phyloP scores from a whole-genome alignment of 257 asterid species.

The Solanum boliviense region DNA sequence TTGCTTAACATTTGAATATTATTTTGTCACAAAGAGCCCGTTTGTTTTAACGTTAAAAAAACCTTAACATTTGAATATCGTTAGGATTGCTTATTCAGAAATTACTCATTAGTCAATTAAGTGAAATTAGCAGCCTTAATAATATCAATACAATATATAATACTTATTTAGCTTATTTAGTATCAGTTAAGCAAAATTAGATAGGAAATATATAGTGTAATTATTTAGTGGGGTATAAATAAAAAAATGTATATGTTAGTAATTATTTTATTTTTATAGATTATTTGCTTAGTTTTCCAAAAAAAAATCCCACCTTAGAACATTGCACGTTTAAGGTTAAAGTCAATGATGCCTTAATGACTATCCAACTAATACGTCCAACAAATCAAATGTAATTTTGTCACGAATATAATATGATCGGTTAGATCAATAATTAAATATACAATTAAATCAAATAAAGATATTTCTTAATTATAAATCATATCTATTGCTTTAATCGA shows the following conservation, averaged over 20 bases:
- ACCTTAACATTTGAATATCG: too few species aligned
- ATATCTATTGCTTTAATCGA: neutral
- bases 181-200: too few species aligned
- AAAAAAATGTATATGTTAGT: too few species aligned
- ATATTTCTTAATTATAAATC: neutral
- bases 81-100: too few species aligned
- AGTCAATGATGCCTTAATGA: neutral
- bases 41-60: too few species aligned
- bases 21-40: neutral
- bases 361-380: neutral
- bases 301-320: neutral
- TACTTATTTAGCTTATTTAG: too few species aligned
- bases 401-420: neutral
- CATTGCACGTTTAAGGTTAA: neutral
- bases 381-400: neutral
- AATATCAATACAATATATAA: too few species aligned
- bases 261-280: too few species aligned
- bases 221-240: too few species aligned
- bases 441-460: neutral
- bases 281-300: too few species aligned
- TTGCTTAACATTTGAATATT: neutral
- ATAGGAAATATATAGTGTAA: fast-evolving
- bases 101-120: too few species aligned
- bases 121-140: too few species aligned
- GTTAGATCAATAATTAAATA: neutral